Base-by-base conservation (phyloP, 495 filamentous ascomycete genomes). In the Xylona heveae region DNA sequence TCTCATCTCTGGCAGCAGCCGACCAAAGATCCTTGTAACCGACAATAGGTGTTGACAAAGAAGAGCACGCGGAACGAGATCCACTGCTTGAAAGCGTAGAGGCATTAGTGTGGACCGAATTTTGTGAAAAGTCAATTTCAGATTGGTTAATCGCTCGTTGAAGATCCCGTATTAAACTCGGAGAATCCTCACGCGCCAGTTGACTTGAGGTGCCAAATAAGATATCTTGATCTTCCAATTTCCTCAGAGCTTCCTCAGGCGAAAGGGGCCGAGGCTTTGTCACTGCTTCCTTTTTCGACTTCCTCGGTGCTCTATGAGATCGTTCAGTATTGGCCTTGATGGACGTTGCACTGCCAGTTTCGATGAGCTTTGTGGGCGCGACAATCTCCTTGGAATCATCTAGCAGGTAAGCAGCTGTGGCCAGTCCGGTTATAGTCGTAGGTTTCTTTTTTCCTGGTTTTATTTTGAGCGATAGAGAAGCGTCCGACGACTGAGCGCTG, bases 121-220 rank as follows among this genome's bases (percentile, higher is more conserved):
- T 24, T 13, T 33, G 15, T 0, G 32, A 17, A 8, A 13, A 26
- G 30, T 41, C 27, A 10, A 33, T 20, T 30, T 56, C 53, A 0
- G 79, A 85, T 31, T 61, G 58, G 35, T 56, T 57, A 36, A 85
- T 71, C 12, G 78, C 77, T 41, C 63, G 50, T 35, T 84, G 78
- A 21, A 76, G 54, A 30, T 84, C 66, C 31, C 65, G 60, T 3
- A 83, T 53, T 4, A 69, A 60, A 2, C 61, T 58, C 2, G 78
- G 75, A 0, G 79, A 79, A 30, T 82, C 71, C 23, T 80, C 75
- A 33, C 61, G 59, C 29, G 76, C 77, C 12, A 95, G 54, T 48
- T 95, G 85, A 50, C 84, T 93, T 12, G 77, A 90, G 1, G 82
- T 93, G 10, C 84, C 85, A 49, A 95, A 95, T 2, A 93, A 52